A percentile compares a stretch with the other conserved stretches of the same genome.
Conservation (phyloP, 2,329 filamentous ascomycete genomes). For the Cercospora berteroae region DNA sequence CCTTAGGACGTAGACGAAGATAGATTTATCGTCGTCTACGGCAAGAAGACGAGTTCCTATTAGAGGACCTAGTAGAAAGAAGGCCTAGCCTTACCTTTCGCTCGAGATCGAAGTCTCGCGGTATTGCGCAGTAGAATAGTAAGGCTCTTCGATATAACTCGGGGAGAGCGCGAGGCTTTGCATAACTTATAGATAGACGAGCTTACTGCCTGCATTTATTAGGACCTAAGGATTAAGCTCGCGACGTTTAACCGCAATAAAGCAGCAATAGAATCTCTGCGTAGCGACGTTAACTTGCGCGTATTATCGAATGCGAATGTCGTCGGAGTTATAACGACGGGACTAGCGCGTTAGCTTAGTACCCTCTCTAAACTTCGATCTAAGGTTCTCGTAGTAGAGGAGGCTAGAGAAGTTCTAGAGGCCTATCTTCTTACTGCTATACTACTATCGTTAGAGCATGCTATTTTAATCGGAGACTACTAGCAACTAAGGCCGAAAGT, state of each 20-base stretch:
- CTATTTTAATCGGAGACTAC: slow-evolving; percentile 64
- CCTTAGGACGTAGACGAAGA: slow-evolving; percentile 29
- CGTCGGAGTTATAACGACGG: slow-evolving; percentile 61
- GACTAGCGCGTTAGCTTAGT: slow-evolving; percentile 53
- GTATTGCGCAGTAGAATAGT: not conserved
- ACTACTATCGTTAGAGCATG: slow-evolving; percentile 59
- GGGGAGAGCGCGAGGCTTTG: slow-evolving; percentile 15
- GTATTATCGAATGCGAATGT: slow-evolving; percentile 48
- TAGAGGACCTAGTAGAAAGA: no score
- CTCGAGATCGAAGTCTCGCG: not conserved
- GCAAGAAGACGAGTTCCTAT: no score
- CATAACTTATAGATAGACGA: slow-evolving; percentile 9
- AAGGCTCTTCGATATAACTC: not conserved
- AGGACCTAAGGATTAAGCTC: slow-evolving; percentile 17
- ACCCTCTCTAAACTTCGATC: slow-evolving; percentile 53
- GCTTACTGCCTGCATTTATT: slow-evolving; percentile 8
- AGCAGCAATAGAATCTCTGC: no score
- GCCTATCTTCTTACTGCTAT: slow-evolving; percentile 60
- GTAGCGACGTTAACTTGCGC: slow-evolving; percentile 40
- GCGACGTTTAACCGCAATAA: slow-evolving; percentile 2
- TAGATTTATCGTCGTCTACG: no score
- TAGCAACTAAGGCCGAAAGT: slow-evolving; percentile 61
- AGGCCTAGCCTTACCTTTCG: not conserved
- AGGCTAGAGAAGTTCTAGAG: slow-evolving; percentile 68
- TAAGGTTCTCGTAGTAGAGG: slow-evolving; percentile 48